Evolutionary conservation across 2,329 filamentous ascomycete genomes (phyloP).

Genomic region (Colletotrichum musae): DNA sequence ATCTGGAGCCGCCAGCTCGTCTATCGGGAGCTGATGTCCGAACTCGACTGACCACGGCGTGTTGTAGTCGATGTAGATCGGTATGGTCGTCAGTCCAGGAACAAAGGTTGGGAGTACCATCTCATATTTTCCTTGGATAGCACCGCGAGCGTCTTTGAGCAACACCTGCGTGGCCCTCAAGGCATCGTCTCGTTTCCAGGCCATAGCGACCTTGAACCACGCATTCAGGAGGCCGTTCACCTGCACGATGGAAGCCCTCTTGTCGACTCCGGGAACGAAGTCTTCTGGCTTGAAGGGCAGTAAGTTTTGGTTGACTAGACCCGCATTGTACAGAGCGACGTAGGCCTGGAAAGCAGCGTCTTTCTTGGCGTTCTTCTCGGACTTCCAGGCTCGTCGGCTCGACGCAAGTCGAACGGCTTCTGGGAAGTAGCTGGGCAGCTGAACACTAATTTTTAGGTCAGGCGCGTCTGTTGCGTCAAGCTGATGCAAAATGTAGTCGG

Average conservation of each 20-base stretch:
- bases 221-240: slow-evolving; percentile 60
- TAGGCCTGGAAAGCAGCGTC: slow-evolving; percentile 91
- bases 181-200: slow-evolving; percentile 57
- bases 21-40: slow-evolving; percentile 39
- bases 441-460: slow-evolving; percentile 71
- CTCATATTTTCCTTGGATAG: slow-evolving; percentile 54
- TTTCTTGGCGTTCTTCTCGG: slow-evolving; percentile 80
- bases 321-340: slow-evolving; percentile 75
- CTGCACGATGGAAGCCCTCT: slow-evolving; percentile 51
- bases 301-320: slow-evolving; percentile 83
- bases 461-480: slow-evolving; percentile 47
- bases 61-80: slow-evolving; percentile 56
- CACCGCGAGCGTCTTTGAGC: slow-evolving; percentile 48
- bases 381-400: slow-evolving; percentile 73
- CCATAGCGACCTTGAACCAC: slow-evolving; percentile 60
- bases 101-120: slow-evolving; percentile 61
- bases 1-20: slow-evolving; percentile 48
- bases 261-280: slow-evolving; percentile 54
- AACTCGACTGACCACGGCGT: slow-evolving; percentile 56
- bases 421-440: slow-evolving; percentile 80
- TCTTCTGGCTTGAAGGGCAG: slow-evolving; percentile 71
- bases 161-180: slow-evolving; percentile 42
- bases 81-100: slow-evolving; percentile 53
- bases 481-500: slow-evolving; percentile 75
- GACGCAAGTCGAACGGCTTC: slow-evolving; percentile 67